Percentiles rank a stretch among this genome's conserved stretches.
These are phyloP conservation scores for Tolypocladium inflatum DNA, from an alignment of 2,329 filamentous ascomycete species.

Conservation along the genomic window DNA sequence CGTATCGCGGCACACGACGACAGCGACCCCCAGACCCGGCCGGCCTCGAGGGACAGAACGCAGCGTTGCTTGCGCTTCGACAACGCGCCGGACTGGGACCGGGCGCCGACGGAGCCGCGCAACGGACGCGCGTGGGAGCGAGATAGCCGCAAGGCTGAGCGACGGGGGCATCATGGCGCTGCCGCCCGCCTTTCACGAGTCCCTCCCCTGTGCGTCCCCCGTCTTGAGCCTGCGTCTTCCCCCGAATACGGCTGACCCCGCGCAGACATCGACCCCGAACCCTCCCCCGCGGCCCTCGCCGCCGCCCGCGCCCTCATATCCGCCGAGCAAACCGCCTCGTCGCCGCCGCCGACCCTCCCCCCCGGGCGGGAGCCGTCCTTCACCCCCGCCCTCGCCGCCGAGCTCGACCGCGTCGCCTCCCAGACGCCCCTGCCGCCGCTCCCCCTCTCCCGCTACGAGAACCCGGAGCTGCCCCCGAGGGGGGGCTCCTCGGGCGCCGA, in stretches of 20 bases:
- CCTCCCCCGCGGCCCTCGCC: constrained; percentile 51
- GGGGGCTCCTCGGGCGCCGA: constrained; percentile 7
- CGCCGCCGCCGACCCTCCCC: constrained; percentile 30
- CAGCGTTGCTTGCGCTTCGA: neutral
- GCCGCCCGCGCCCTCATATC: constrained; percentile 62
- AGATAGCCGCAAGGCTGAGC: neutral
- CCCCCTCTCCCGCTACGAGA: constrained; percentile 76
- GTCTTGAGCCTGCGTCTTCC: neutral
- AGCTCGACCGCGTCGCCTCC: constrained; percentile 55
- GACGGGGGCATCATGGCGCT: constrained; percentile 14
- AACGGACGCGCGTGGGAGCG: neutral
- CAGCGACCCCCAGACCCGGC: too few relatives aligned
- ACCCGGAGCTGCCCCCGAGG: constrained; percentile 43
- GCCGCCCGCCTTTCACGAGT: constrained; percentile 53
- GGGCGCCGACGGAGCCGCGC: too few relatives aligned
- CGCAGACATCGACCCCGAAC: constrained; percentile 72
- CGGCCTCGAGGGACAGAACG: too few relatives aligned
- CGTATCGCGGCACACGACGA: too few relatives aligned
- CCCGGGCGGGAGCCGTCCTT: constrained; percentile 43
- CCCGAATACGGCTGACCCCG: constrained; percentile 6
- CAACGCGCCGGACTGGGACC: too few relatives aligned
- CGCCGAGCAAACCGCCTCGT: constrained; percentile 47
- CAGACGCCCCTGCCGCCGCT: constrained; percentile 39
- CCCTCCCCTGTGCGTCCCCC: constrained; percentile 59
- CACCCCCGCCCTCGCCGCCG: constrained; percentile 55